Conservation (phyloP, 2,329 filamentous ascomycete species). For the Rosellinia necatrix region DNA sequence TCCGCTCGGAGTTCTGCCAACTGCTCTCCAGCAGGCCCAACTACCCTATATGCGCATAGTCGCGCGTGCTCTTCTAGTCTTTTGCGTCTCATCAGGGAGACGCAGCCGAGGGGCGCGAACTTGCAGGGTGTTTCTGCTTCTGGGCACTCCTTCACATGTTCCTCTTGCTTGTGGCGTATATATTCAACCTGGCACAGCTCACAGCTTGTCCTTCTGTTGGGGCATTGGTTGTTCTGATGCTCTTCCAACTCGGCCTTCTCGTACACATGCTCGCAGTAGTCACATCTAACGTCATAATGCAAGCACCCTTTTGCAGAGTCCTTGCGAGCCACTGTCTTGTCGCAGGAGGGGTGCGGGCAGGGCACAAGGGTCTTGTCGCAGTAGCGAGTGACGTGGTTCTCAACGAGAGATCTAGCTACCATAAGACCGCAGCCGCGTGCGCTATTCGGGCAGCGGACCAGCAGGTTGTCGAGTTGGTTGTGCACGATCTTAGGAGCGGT, state of each 20-base stretch:
- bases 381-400: slow-evolving; percentile 60
- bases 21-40: slow-evolving; percentile 54
- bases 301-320: slow-evolving; percentile 58
- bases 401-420: slow-evolving; percentile 58
- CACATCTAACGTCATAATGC: slow-evolving; percentile 57
- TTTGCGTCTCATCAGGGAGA: slow-evolving; percentile 45
- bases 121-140: slow-evolving; percentile 49
- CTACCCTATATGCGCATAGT: slow-evolving; percentile 57
- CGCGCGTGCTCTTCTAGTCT: slow-evolving; percentile 51
- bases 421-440: slow-evolving; percentile 55
- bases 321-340: slow-evolving; percentile 56
- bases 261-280: slow-evolving; percentile 57
- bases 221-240: slow-evolving; percentile 51
- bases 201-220: slow-evolving; percentile 54
- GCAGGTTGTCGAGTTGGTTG: slow-evolving; percentile 64
- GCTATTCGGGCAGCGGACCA: slow-evolving; percentile 62
- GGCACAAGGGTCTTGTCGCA: slow-evolving; percentile 60
- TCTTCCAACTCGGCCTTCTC: slow-evolving; percentile 53
- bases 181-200: slow-evolving; percentile 53
- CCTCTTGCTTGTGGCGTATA: slow-evolving; percentile 50
- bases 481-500: slow-evolving; percentile 54
- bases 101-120: slow-evolving; percentile 56
- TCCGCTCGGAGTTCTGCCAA: slow-evolving; percentile 55
- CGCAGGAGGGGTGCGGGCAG: slow-evolving; percentile 60
- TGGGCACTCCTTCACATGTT: slow-evolving; percentile 54